Evolutionary conservation across 345 rosid species (phyloP), one percentile per base, ranked within the genome.

Genomic region (Gossypium longicalyx): DNA sequence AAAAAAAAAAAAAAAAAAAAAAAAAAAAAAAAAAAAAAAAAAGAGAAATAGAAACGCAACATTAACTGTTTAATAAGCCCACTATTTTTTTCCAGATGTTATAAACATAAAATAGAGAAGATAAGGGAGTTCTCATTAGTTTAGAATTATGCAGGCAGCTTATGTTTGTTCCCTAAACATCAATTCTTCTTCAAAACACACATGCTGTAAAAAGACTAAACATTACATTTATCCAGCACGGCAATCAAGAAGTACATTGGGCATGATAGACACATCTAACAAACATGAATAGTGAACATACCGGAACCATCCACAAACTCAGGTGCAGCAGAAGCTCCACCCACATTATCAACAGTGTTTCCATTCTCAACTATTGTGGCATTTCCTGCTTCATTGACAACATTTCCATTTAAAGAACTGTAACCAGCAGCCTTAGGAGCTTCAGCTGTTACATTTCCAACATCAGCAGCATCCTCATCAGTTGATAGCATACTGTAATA

Each of bases 271-370:
- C 9, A 10, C 44, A 27, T 27, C n/a, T 41, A n/a, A 41, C 12
- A 41, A 43, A n/a, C 49, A 41, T 19, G 49, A 43, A 56, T 74
- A 49, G 71, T 3, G 78, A 13, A 71, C 86, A 74, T 87, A 95
- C 99, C 94, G 70, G 91, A 67, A 76, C 83, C 82, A 75, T 88
- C 92, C 78, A 74, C 83, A 71, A 62, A 78, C 52, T 78, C 90
- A 5, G 84, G 85, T 64, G 75, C 80, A 15, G 74, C 69, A 65
- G 84, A 85, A 75, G 79, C 78, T 66, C 77, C 90, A 75, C 82
- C 79, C 17, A 54, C 81, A 22, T 63, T 70, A 60, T 83, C 85
- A 17, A 80, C 79, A 67, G 84, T 79, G 76, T 52, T 81, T 52
- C 93, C 97, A 80, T 89, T 95, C 84, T 88, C 97, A 51, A 66